Percentiles rank a stretch among this genome's conserved stretches.
Conservation (phyloP, 169 alveolate species). For the Plasmodium cynomolgi region DNA sequence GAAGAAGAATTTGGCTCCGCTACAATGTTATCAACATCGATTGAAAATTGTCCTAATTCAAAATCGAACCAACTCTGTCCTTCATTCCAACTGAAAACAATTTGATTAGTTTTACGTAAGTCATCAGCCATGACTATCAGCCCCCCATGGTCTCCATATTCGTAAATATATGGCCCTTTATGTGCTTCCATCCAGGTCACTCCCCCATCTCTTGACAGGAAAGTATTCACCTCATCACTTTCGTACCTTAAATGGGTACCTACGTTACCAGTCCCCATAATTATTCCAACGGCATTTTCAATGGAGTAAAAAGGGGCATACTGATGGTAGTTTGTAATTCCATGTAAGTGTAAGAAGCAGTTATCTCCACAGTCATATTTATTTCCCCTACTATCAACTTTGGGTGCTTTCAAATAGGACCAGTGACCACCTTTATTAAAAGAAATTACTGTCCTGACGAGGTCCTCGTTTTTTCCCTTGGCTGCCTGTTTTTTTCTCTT, state of each 20-base stretch:
- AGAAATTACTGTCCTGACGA: slow-evolving; percentile 93
- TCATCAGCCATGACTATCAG: slow-evolving; percentile 97
- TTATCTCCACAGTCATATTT: slow-evolving; percentile 92
- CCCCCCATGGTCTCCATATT: slow-evolving; percentile 99
- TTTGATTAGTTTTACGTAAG: slow-evolving; percentile 88
- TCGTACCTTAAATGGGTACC: slow-evolving; percentile 92
- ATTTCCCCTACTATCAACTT: slow-evolving; percentile 93
- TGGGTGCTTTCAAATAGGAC: slow-evolving; percentile 96
- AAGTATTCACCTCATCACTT: slow-evolving; percentile 93
- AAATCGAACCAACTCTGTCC: slow-evolving; percentile 98
- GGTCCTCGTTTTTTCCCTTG: slow-evolving; percentile 82
- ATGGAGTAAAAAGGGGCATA: slow-evolving; percentile 96
- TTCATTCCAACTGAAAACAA: slow-evolving; percentile 95
- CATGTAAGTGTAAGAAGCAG: slow-evolving; percentile 96
- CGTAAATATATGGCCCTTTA: slow-evolving; percentile 98
- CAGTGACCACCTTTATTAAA: slow-evolving; percentile 98
- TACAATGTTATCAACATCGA: slow-evolving; percentile 94
- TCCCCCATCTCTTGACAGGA: slow-evolving; percentile 98
- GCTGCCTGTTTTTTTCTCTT: slow-evolving; percentile 77
- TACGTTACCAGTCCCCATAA: slow-evolving; percentile 97
- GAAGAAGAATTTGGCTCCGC: slow-evolving; percentile 97
- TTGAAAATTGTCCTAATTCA: slow-evolving; percentile 88
- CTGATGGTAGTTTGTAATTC: slow-evolving; percentile 89
- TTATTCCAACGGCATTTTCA: slow-evolving; percentile 97
- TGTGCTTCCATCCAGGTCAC: slow-evolving; percentile 97